These are phyloP conservation scores for Aspergillus novoparasiticus DNA, from an alignment of 2,329 filamentous ascomycete species.

Conservation along the genomic window DNA sequence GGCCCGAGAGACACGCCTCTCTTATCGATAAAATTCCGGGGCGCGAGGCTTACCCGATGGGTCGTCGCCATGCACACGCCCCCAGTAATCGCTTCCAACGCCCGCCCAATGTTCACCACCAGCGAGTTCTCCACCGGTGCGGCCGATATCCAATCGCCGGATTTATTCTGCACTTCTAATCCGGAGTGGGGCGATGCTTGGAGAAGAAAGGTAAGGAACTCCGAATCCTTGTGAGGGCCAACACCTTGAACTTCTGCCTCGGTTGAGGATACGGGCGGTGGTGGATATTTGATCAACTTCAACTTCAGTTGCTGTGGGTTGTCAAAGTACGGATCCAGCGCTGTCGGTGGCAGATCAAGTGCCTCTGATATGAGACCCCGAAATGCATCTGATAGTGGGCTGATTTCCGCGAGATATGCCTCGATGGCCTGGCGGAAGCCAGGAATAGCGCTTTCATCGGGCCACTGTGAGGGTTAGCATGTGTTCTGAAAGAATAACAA, in stretches of 20 bases:
- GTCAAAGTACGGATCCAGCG: constrained; percentile 39
- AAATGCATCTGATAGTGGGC: constrained; percentile 29
- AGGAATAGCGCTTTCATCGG: constrained; percentile 33
- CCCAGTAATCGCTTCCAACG: constrained; percentile 38
- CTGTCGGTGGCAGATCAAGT: constrained; percentile 30
- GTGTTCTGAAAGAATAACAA: background rate
- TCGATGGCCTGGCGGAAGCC: constrained; percentile 35
- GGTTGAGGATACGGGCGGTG: constrained; percentile 22
- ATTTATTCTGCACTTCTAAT: constrained; percentile 52
- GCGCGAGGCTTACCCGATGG: constrained; percentile 35
- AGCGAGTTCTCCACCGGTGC: constrained; percentile 48
- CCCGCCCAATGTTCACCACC: constrained; percentile 53
- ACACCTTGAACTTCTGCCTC: constrained; percentile 41
- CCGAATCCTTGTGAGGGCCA: constrained; percentile 53
- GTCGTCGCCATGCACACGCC: constrained; percentile 41
- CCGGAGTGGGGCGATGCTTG: constrained; percentile 49
- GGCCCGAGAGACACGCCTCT: constrained; percentile 30
- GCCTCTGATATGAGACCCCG: constrained; percentile 37
- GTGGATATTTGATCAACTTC: constrained; percentile 50
- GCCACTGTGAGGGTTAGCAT: constrained; percentile 30
- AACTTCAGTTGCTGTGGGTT: constrained; percentile 37
- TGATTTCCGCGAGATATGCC: constrained; percentile 31
- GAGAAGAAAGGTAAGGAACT: constrained; percentile 53
- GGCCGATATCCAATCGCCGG: constrained; percentile 50
- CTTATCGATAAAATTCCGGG: constrained; percentile 30